Conservation (phyloP, 257 asterid genomes). For the Nicotiana sylvestris region DNA sequence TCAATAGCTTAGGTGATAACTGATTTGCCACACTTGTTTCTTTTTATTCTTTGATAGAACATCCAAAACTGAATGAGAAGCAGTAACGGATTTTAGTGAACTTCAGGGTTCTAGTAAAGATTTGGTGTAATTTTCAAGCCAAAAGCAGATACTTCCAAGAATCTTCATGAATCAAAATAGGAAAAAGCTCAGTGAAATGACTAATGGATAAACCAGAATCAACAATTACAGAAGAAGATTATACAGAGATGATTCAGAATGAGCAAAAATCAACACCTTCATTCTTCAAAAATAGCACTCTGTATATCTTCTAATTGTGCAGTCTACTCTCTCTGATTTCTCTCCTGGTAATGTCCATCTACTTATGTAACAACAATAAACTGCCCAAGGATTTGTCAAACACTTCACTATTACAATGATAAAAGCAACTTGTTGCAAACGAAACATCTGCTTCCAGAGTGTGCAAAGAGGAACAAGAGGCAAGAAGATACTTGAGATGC, state of each 20-base stretch:
- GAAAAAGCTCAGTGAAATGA: background rate
- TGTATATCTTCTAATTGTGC: background rate
- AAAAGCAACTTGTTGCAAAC: too few species aligned
- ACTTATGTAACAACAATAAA: too few species aligned
- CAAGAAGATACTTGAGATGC: too few species aligned
- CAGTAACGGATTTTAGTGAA: background rate
- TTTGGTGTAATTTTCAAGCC: background rate
- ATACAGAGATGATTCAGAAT: background rate
- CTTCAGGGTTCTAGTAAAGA: background rate
- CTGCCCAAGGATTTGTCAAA: too few species aligned
- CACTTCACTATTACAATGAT: too few species aligned
- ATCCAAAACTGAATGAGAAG: background rate
- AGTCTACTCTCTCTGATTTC: background rate
- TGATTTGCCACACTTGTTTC: background rate
- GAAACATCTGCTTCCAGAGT: too few species aligned
- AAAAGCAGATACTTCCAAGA: background rate
- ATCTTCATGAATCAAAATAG: too few species aligned
- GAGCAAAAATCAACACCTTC: accelerated
- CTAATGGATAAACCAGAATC: background rate
- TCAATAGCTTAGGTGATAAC: background rate
- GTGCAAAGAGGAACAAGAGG: too few species aligned
- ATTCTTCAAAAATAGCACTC: background rate
- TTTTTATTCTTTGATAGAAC: background rate
- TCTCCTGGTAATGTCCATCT: background rate
- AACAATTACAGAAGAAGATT: background rate